A percentile compares a stretch with the other conserved stretches of the same genome.
These are phyloP conservation scores for Chrysoporthe austroafricana DNA, from an alignment of 2,329 filamentous ascomycete species.

Conservation along the genomic window DNA sequence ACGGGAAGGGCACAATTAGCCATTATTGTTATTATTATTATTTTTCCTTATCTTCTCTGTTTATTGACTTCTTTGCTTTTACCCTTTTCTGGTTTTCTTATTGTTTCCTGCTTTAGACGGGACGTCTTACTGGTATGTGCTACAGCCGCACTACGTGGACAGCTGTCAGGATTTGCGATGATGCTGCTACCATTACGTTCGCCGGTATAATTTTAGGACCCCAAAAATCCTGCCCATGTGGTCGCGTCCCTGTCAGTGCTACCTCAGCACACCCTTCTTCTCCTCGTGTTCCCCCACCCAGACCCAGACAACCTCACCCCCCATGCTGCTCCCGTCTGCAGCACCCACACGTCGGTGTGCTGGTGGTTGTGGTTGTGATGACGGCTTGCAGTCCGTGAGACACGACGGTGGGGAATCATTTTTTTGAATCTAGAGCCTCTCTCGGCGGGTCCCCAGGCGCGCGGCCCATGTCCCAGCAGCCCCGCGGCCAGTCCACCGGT, in stretches of 20 bases:
- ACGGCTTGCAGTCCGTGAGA: not conserved
- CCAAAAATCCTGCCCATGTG: constrained; percentile 24
- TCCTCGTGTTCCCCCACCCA: no score
- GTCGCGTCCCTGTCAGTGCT: constrained; percentile 20
- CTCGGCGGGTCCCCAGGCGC: not conserved
- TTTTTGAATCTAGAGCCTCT: not conserved
- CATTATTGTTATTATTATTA: not conserved
- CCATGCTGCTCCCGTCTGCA: not conserved
- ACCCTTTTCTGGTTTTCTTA: not conserved
- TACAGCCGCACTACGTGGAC: not conserved
- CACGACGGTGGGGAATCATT: not conserved
- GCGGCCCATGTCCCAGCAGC: not conserved
- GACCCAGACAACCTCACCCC: no score
- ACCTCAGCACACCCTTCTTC: constrained; percentile 5
- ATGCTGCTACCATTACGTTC: not conserved
- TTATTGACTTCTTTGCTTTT: not conserved
- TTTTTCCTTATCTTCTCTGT: not conserved
- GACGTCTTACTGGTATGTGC: not conserved
- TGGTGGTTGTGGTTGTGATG: not conserved
- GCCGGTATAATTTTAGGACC: constrained; percentile 24
- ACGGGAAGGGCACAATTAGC: not conserved
- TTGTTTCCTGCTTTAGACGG: not conserved
- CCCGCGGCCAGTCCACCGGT: not conserved
- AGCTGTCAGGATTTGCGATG: constrained; percentile 13
- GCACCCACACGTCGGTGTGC: no score